phyloP scores from a whole-genome alignment of 371 early-diverging fungal genomes.

The Capillidium heterosporum region DNA sequence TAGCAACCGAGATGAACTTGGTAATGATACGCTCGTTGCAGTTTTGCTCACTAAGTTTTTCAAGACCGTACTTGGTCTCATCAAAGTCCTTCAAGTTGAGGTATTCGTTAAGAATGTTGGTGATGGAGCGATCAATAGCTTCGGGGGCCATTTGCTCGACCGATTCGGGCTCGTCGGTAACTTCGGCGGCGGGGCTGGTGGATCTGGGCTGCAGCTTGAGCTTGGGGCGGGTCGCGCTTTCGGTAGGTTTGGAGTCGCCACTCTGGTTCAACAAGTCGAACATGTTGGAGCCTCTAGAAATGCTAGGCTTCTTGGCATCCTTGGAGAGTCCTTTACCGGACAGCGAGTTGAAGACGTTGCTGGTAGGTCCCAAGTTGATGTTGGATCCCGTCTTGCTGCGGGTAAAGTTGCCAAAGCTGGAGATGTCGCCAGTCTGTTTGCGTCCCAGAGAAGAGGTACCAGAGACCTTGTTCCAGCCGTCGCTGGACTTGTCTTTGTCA shows the following conservation, averaged over 20 bases:
- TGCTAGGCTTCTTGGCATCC: neutral
- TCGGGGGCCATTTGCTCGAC: neutral
- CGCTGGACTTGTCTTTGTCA: slow-evolving; percentile 12
- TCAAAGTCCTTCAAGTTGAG: slow-evolving; percentile 15
- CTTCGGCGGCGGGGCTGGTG: neutral
- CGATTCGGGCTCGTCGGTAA: neutral
- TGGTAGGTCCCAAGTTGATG: slow-evolving; percentile 2
- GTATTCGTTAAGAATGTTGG: slow-evolving; percentile 46
- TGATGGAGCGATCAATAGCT: slow-evolving; percentile 21
- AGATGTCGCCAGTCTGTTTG: slow-evolving; percentile 43
- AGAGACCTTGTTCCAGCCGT: slow-evolving; percentile 57
- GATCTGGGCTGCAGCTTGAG: neutral
- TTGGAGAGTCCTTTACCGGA: neutral
- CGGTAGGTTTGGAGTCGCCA: neutral
- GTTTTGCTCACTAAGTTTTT: slow-evolving; percentile 38
- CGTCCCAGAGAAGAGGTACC: slow-evolving; percentile 16
- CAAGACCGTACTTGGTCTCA: slow-evolving; percentile 38
- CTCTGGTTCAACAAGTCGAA: slow-evolving; percentile 5
- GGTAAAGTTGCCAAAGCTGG: slow-evolving; percentile 59
- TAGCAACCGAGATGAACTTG: slow-evolving; percentile 22
- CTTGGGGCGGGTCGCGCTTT: neutral
- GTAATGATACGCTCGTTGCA: slow-evolving; percentile 25
- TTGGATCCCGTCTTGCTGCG: slow-evolving; percentile 28
- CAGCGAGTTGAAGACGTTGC: slow-evolving; percentile 4
- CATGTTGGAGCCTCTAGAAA: neutral